Evolutionary conservation across 2,329 filamentous ascomycete species (phyloP).

Genomic region (Westerdykella sp.): DNA sequence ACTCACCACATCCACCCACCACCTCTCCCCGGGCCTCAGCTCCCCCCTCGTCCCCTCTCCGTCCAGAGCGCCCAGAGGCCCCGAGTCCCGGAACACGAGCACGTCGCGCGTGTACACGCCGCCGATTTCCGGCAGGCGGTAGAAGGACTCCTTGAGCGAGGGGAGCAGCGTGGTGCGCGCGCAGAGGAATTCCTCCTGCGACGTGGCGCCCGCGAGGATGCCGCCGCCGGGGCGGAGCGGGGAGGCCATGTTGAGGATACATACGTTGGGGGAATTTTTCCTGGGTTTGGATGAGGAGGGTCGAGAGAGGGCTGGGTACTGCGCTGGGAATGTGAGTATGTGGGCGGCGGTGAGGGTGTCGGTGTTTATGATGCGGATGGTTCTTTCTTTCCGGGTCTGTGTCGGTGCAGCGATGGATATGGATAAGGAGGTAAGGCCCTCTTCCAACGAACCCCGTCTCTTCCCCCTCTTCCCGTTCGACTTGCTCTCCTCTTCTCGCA

Average conservation of each 20-base stretch:
- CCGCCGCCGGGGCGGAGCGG: conserved; percentile 57
- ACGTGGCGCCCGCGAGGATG: conserved; percentile 53
- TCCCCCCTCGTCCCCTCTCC: conserved; percentile 27
- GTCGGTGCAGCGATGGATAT: neutral
- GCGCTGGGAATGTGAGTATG: conserved; percentile 21
- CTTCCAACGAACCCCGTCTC: conserved; percentile 8
- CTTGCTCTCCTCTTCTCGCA: conserved; percentile 2
- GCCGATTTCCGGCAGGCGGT: conserved; percentile 54
- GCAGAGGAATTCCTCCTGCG: conserved; percentile 58
- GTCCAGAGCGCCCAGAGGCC: conserved; percentile 21
- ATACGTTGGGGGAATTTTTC: conserved; percentile 39
- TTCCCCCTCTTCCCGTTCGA: conserved; percentile 9
- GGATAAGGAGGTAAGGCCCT: conserved; percentile 8
- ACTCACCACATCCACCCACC: conserved; percentile 53
- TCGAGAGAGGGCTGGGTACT: conserved; percentile 1
- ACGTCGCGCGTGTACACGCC: conserved; percentile 54
- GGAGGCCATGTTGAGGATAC: conserved; percentile 59
- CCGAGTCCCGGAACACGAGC: conserved; percentile 49
- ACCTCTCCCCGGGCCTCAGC: conserved; percentile 45
- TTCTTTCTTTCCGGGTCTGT: conserved; percentile 14
- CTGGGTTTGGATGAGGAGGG: neutral
- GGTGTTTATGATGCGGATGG: conserved; percentile 43
- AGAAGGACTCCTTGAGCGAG: conserved; percentile 53
- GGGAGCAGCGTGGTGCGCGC: conserved; percentile 55
- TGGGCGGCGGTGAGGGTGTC: conserved; percentile 52